A percentile compares a stretch with the other conserved stretches of the same genome.
Evolutionary conservation across 495 filamentous ascomycete species (phyloP).

Genomic region (Penicillium maclennaniae): DNA sequence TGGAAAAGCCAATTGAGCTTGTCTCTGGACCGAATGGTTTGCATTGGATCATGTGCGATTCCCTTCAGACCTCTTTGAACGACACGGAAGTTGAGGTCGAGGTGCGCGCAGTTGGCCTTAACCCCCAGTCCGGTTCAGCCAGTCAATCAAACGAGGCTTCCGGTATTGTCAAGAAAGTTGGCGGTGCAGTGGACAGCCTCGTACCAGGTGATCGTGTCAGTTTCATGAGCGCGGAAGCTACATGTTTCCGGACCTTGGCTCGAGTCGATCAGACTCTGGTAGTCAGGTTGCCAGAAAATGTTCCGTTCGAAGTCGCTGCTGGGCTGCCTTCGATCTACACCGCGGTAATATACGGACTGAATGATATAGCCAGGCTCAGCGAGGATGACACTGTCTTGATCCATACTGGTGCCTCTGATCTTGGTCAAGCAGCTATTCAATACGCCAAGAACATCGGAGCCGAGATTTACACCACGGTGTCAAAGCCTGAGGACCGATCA

Average conservation of each 20-base stretch:
- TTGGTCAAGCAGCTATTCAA: conserved; percentile 48
- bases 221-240: neutral
- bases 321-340: conserved; percentile 24
- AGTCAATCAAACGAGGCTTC: conserved; percentile 12
- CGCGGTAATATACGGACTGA: conserved; percentile 29
- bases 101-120: conserved; percentile 13
- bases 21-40: neutral
- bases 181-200: conserved; percentile 2
- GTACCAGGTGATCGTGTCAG: conserved; percentile 20
- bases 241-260: conserved; percentile 13
- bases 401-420: conserved; percentile 44
- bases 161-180: conserved; percentile 13
- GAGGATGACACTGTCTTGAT: conserved; percentile 42
- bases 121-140: neutral
- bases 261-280: conserved; percentile 13
- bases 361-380: conserved; percentile 24
- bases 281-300: conserved; percentile 13
- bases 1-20: conserved; percentile 10
- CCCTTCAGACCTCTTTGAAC: neutral
- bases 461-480: conserved; percentile 45
- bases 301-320: conserved; percentile 25
- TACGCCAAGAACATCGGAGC: conserved; percentile 33
- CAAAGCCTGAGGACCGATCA: conserved; percentile 35
- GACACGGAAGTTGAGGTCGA: conserved; percentile 15
- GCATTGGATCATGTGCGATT: conserved; percentile 8